Evolutionary conservation across 306 rosid species (phyloP).

Genomic region (Oemleria cerasiformis): DNA sequence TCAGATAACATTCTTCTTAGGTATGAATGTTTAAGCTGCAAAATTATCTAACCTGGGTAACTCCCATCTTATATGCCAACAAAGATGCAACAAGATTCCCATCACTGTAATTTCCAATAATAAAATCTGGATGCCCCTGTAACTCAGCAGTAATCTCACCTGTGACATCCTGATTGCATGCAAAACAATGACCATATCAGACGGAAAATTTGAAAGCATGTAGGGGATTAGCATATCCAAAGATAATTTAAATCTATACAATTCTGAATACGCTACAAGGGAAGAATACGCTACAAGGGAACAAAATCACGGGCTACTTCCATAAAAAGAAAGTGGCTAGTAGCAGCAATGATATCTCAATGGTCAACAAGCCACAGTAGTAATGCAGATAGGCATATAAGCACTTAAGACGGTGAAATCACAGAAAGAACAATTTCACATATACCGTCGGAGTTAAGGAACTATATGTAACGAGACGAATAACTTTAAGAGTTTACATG

Average conservation of each 20-base stretch:
- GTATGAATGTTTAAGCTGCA: neutral
- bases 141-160: conserved; percentile 79
- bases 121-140: conserved; percentile 78
- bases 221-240: neutral
- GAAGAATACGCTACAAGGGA: neutral
- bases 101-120: conserved; percentile 94
- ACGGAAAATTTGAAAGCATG: conserved; percentile 5
- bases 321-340: conserved; percentile 3
- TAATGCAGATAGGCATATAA: neutral
- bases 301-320: conserved; percentile 5
- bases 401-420: neutral
- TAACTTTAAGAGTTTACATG: neutral
- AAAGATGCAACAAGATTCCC: conserved; percentile 94
- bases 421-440: neutral
- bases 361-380: neutral
- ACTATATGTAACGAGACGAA: conserved; percentile 5
- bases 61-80: conserved; percentile 86
- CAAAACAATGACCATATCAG: conserved; percentile 19
- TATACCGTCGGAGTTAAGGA: neutral
- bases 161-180: conserved; percentile 64
- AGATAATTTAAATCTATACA: neutral
- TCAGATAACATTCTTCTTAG: conserved; percentile 13
- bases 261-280: neutral
- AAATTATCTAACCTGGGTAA: conserved; percentile 67
- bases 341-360: conserved; percentile 2